Evolutionary conservation across 371 early-diverging fungal species (phyloP).

Genomic region (Mortierella sp.): DNA sequence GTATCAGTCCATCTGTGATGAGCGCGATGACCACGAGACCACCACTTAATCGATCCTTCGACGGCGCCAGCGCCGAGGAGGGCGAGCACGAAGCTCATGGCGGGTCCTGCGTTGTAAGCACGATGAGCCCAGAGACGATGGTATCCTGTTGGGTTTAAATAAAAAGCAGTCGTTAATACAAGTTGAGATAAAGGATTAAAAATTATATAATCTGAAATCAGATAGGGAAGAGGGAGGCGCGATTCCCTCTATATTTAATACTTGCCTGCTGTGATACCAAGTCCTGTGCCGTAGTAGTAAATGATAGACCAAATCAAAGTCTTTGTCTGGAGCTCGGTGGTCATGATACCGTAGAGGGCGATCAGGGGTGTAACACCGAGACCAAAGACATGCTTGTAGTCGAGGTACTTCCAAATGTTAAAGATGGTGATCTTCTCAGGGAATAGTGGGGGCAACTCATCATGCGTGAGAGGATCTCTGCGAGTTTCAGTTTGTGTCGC

Average conservation of each 20-base stretch:
- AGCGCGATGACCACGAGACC: conserved; percentile 90
- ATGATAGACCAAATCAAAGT: conserved; percentile 82
- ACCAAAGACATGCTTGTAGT: conserved; percentile 86
- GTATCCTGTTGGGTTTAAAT: conserved; percentile 60
- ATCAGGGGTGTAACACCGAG: conserved; percentile 83
- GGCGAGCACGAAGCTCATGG: conserved; percentile 71
- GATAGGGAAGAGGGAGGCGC: not conserved
- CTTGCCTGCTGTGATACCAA: conserved; percentile 93
- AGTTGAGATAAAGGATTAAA: not conserved
- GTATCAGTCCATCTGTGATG: conserved; percentile 97
- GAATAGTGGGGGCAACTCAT: conserved; percentile 63
- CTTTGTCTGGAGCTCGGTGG: conserved; percentile 73
- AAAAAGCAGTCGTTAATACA: conserved; percentile 3
- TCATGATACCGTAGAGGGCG: conserved; percentile 83
- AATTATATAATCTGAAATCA: conserved; percentile 14
- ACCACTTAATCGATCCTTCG: conserved; percentile 91
- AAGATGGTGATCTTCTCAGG: conserved; percentile 63
- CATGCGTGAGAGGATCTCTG: conserved; percentile 48
- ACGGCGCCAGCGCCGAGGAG: conserved; percentile 83
- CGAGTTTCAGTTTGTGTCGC: conserved; percentile 50
- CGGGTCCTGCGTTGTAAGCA: conserved; percentile 76
- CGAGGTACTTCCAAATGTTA: conserved; percentile 73
- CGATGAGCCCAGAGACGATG: conserved; percentile 90
- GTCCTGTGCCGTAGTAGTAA: conserved; percentile 88
- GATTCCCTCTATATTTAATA: not conserved